phyloP scores from a whole-genome alignment of 148 eudicot genomes.

The Rhododendron molle region DNA sequence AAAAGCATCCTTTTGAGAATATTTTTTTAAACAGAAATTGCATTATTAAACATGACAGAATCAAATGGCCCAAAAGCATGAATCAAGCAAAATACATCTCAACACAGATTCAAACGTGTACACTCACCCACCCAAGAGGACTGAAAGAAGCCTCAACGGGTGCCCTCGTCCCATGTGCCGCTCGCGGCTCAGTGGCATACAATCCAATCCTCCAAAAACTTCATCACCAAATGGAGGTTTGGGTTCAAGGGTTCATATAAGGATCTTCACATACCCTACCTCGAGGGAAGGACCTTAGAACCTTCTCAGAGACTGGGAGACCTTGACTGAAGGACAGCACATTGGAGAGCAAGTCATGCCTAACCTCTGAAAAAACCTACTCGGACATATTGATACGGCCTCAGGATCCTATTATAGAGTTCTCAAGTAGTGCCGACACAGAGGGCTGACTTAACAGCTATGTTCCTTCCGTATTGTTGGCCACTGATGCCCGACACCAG shows the following conservation, averaged over 20 bases:
- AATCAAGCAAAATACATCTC: background rate
- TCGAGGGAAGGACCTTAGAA: background rate
- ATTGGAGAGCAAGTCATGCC: background rate
- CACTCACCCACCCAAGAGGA: background rate
- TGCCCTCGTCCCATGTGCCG: background rate
- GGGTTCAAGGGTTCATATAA: background rate
- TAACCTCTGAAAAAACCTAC: background rate
- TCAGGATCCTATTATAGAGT: background rate
- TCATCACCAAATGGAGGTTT: background rate
- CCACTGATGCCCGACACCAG: background rate
- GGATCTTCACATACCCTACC: background rate
- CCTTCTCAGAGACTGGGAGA: no score
- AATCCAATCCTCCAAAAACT: background rate
- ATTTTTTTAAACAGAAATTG: background rate
- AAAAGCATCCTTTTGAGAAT: constrained; percentile 4
- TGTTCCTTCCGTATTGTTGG: background rate
- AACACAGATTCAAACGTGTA: background rate
- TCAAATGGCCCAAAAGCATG: background rate
- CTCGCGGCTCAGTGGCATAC: background rate
- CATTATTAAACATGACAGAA: background rate
- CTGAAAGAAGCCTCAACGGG: background rate
- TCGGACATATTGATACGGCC: background rate
- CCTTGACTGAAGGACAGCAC: background rate
- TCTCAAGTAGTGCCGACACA: background rate
- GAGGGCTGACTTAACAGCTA: background rate